Base-by-base conservation (phyloP, 768 basidiomycete genomes). In the Trametes maxima region DNA sequence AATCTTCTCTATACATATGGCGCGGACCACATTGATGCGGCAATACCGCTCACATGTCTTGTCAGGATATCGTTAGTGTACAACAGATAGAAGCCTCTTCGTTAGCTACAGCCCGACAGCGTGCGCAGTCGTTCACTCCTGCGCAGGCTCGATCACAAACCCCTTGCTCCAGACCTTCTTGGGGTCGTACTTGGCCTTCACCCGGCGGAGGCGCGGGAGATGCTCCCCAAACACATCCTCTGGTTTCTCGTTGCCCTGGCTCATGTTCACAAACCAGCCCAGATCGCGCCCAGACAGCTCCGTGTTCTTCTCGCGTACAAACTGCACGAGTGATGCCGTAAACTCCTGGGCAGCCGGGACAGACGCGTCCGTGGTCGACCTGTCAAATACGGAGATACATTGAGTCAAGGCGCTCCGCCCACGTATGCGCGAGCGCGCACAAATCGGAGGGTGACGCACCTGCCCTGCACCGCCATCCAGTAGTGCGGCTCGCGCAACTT, bases 151-250 rank as follows among this genome's bases (percentile, higher is more conserved):
- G 36, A 74, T 72, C 7, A 63, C 61, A 17, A 59, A 66, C 2
- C 69, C 69, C 59, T 67, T 71, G 42, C 57, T 67, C 66, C 68
- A 76, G 7, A 75, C 64, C 37, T 69, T 70, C 40, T 63, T 67
- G 17, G 74, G 74, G 53, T 76, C 74, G 57, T 73, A 76, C 57
- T 70, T 70, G 0, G 67, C 65, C 63, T 75, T 75, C 36, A 72
- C 24, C 54, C 62, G 67, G 22, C 67, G 61, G 49, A 73, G 56
- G 21, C 67, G 63, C 21, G 66, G 62, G 28, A 73, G 63, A 54
- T 72, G 69, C 7, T 43, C 59, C 16, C 72, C 73, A 54, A 67
- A 74, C 1, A 74, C 70, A n/a, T 69, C 69, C 46, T 68, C 69
- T 4, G 67, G 55, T 37, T 57, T 54, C 60, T 75, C 72, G 16